Evolutionary conservation across 768 basidiomycete species (phyloP), one percentile per base, ranked within the genome.

Genomic region (Filobasidium wieringae): DNA sequence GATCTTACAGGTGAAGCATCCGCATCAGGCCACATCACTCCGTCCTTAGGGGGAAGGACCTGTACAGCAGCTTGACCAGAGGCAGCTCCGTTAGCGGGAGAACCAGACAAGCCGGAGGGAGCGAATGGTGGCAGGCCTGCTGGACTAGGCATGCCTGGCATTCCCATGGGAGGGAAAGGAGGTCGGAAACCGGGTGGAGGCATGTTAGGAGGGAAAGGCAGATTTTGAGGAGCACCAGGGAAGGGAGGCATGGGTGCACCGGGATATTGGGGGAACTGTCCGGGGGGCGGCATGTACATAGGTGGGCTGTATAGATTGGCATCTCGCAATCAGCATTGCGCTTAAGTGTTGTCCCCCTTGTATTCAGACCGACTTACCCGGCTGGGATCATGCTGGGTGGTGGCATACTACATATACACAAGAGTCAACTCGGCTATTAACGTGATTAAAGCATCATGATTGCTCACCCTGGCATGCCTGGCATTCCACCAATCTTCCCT

Each of bases 171-270:
- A 34, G 63, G 68, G 61, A 69, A 68, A 55, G 67, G 62, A 12
- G 63, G 63, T 57, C 58, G 58, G 62, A 62, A 66, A 34, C 76
- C 76, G 11, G 73, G 72, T 1, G 68, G 70, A 31, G 47, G 32
- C 14, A 11, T 19, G 58, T 58, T 17, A 27, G 43, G 43, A 17
- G 22, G 43, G 43, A 17, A 32, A 36, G 65, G 61, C 4, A 59
- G 32, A 62, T 62, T 67, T 53, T 61, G 52, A 30, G 60, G 39
- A 52, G 43, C 82, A 50, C 80, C 81, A 27, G 80, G 80, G 61
- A 84, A 79, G 22, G 79, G 79, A 22, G 79, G 77, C 72, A 76
- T 67, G 29, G 76, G 75, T 43, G 78, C 27, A n/a, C 50, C 50
- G 24, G 76, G 14, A 79, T 76, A 2, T 76, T 71, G 29, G 75